These are phyloP conservation scores for Dillenia suffruticosa DNA, from an alignment of 164 flowering plant genomes.

Conservation along the genomic window DNA sequence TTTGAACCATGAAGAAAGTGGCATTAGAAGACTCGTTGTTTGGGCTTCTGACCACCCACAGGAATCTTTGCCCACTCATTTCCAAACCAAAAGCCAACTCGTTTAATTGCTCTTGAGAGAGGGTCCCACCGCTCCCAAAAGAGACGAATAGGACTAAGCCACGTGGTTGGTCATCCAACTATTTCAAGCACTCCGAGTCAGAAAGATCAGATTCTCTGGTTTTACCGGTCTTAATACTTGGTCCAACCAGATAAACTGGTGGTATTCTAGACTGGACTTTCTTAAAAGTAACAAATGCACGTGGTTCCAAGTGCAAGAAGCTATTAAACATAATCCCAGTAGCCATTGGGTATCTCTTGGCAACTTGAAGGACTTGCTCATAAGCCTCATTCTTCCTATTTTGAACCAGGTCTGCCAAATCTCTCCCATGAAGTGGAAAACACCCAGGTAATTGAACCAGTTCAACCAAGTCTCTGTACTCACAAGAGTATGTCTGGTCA, in stretches of 20 bases:
- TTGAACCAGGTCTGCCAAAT: constrained; percentile 43
- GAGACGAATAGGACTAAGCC: constrained; percentile 8
- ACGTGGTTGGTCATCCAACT: constrained; percentile 11
- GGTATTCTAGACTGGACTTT: background rate
- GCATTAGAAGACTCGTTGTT: constrained; percentile 6
- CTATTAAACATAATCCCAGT: constrained; percentile 16
- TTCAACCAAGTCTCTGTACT: constrained; percentile 33
- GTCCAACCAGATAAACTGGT: constrained; percentile 12
- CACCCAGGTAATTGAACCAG: constrained; percentile 51
- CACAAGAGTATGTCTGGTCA: constrained; percentile 25
- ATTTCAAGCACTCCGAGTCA: constrained; percentile 6
- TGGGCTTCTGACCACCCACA: constrained; percentile 24
- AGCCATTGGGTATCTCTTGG: constrained; percentile 6
- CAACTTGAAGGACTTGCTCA: constrained; percentile 29
- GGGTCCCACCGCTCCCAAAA: constrained; percentile 17
- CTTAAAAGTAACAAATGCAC: constrained; percentile 1
- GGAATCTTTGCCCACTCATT: constrained; percentile 14
- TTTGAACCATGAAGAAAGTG: background rate
- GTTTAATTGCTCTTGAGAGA: constrained; percentile 19
- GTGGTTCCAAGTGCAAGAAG: constrained; percentile 4
- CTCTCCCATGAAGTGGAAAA: constrained; percentile 37
- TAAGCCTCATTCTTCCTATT: constrained; percentile 44
- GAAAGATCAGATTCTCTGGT: background rate
- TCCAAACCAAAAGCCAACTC: constrained; percentile 32
- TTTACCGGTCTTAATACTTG: constrained; percentile 2